A percentile compares a stretch with the other conserved stretches of the same genome.
These are phyloP conservation scores for Curvularia verruculosa DNA, from an alignment of 2,329 filamentous ascomycete species.

Conservation along the genomic window DNA sequence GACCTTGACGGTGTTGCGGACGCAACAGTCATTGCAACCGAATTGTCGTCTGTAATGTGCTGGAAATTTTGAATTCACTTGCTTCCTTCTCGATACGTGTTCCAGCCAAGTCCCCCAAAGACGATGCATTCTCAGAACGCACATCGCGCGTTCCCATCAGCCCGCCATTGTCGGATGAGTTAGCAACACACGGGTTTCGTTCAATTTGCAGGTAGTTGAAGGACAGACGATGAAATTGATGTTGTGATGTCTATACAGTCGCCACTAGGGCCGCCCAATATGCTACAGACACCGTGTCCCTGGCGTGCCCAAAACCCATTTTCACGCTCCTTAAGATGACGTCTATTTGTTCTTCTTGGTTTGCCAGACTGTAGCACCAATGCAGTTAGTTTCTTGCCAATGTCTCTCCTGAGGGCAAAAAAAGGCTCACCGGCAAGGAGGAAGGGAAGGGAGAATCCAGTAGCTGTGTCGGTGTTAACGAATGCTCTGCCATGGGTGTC, in stretches of 20 bases:
- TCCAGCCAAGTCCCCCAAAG: neutral
- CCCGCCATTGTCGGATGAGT: neutral
- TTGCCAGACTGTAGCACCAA: conserved; percentile 64
- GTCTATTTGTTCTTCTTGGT: conserved; percentile 64
- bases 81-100: neutral
- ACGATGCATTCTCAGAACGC: neutral
- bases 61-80: neutral
- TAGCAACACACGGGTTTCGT: neutral
- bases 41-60: neutral
- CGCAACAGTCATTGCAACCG: neutral
- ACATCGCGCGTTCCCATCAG: neutral
- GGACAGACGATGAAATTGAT: conserved; percentile 47
- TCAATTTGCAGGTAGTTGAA: conserved; percentile 7
- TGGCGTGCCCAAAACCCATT: conserved; percentile 24
- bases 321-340: conserved; percentile 18
- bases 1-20: neutral
- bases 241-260: conserved; percentile 43
- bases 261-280: conserved; percentile 37
- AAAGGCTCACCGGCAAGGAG: conserved; percentile 65
- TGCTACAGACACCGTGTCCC: conserved; percentile 39
- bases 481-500: conserved; percentile 8
- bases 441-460: conserved; percentile 66
- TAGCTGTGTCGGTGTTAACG: conserved; percentile 56
- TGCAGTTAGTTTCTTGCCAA: conserved; percentile 26
- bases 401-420: neutral